Evolutionary conservation across 2,329 filamentous ascomycete species (phyloP).

Genomic region (Periconia digitata): DNA sequence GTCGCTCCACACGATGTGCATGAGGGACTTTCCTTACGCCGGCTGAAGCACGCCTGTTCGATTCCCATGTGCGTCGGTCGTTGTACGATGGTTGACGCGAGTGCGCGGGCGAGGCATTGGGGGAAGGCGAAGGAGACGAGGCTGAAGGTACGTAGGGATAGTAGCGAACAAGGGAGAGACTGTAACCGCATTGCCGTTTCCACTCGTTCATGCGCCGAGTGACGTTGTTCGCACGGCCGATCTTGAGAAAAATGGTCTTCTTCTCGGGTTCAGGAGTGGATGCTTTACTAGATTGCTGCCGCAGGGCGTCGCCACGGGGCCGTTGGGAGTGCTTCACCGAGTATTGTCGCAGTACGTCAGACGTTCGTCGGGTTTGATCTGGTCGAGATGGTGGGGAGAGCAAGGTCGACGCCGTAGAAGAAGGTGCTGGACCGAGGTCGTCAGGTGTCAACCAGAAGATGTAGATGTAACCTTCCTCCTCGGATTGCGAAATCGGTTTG

Average conservation of each 20-base stretch:
- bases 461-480: constrained; percentile 90
- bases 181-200: constrained; percentile 89
- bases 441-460: constrained; percentile 92
- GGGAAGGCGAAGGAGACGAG: constrained; percentile 23
- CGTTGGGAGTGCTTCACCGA: constrained; percentile 23
- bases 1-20: constrained; percentile 81
- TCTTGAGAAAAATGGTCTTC: constrained; percentile 68
- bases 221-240: constrained; percentile 75
- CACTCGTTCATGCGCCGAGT: constrained; percentile 90
- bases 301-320: constrained; percentile 4
- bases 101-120: constrained; percentile 28
- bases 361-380: constrained; percentile 30
- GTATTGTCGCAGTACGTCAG: constrained; percentile 37
- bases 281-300: constrained; percentile 8
- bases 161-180: constrained; percentile 83
- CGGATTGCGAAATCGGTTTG: constrained; percentile 71
- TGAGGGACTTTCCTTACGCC: constrained; percentile 73
- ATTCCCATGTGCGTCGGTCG: constrained; percentile 11
- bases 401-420: constrained; percentile 47
- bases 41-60: constrained; percentile 15
- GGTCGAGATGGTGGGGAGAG: constrained; percentile 57
- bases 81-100: constrained; percentile 26
- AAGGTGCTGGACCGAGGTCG: constrained; percentile 55
- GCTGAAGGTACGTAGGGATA: constrained; percentile 72
- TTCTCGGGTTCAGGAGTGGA: constrained; percentile 14